Conservation (phyloP, 768 basidiomycete species). For the Pisolithus orientalis region DNA sequence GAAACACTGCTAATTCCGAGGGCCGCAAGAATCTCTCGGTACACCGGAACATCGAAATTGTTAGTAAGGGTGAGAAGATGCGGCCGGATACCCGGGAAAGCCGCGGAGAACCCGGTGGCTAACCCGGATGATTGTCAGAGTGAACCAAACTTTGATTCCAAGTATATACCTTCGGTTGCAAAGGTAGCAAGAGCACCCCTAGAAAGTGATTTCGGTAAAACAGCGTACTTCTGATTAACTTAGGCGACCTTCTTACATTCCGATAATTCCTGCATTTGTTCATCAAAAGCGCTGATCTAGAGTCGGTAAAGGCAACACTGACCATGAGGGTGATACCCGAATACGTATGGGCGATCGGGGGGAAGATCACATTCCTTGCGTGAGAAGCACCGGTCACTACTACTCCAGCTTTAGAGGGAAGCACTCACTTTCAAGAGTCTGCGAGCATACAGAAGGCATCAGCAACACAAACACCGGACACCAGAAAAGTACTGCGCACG, state of each 20-base stretch:
- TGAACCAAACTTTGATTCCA: neutral
- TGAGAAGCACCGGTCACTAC: neutral
- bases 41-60: conserved; percentile 90
- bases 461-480: conserved; percentile 10
- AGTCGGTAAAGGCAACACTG: conserved; percentile 14
- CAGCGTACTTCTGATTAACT: neutral
- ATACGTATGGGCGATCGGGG: conserved; percentile 88
- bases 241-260: conserved; percentile 60
- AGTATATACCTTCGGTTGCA: conserved; percentile 74
- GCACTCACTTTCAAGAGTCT: conserved; percentile 31
- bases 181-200: conserved; percentile 97
- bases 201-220: neutral
- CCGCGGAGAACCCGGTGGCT: conserved; percentile 87
- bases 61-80: conserved; percentile 87
- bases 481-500: conserved; percentile 50
- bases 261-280: conserved; percentile 76
- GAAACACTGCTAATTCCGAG: conserved; percentile 92
- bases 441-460: neutral
- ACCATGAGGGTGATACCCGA: conserved; percentile 99
- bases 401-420: neutral
- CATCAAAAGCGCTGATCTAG: conserved; percentile 1
- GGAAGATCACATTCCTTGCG: conserved; percentile 79
- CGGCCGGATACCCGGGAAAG: conserved; percentile 87
- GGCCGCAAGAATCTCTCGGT: conserved; percentile 83
- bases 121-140: conserved; percentile 3